Percentiles rank a stretch among this genome's conserved stretches.
Conservation (phyloP, 352 stramenopile genomes). For the Globisporangium cederbergense region DNA sequence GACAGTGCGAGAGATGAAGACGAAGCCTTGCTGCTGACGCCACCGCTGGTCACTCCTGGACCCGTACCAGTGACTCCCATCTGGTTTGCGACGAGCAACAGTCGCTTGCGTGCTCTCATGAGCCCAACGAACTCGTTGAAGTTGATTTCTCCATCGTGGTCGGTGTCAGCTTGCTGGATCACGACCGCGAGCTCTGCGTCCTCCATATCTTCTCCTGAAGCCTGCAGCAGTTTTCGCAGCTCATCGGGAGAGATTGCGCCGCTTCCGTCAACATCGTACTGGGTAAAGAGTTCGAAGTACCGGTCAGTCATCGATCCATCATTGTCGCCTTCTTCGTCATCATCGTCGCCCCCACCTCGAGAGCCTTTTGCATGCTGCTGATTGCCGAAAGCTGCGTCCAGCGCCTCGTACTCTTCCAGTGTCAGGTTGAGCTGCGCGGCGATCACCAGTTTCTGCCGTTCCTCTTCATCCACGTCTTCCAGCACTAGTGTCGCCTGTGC, state of each 20-base stretch:
- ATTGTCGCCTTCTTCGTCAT: conserved; percentile 10
- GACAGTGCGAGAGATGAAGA: background rate
- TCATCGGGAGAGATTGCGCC: conserved; percentile 72
- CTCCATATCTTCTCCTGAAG: conserved; percentile 73
- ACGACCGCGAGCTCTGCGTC: conserved; percentile 64
- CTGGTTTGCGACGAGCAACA: conserved; percentile 63
- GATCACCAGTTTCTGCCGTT: conserved; percentile 41
- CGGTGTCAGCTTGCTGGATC: conserved; percentile 60
- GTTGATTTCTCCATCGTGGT: conserved; percentile 75
- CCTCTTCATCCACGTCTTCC: conserved; percentile 52
- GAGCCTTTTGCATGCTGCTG: conserved; percentile 4
- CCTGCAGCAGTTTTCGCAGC: conserved; percentile 48
- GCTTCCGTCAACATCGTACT: conserved; percentile 78
- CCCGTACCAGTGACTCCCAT: conserved; percentile 52
- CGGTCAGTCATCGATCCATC: conserved; percentile 33
- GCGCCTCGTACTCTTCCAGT: conserved; percentile 62
- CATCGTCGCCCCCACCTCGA: conserved; percentile 10
- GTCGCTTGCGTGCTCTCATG: conserved; percentile 74
- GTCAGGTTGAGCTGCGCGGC: conserved; percentile 62
- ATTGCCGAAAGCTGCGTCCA: conserved; percentile 55
- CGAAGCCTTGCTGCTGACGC: conserved; percentile 8
- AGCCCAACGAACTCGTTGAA: conserved; percentile 77
- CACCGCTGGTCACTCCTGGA: conserved; percentile 5
- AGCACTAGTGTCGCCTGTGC: conserved; percentile 13
- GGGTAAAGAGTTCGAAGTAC: conserved; percentile 60